Base-by-base conservation (phyloP, 805 yeast species). In the Yarrowia yakushimensis region DNA sequence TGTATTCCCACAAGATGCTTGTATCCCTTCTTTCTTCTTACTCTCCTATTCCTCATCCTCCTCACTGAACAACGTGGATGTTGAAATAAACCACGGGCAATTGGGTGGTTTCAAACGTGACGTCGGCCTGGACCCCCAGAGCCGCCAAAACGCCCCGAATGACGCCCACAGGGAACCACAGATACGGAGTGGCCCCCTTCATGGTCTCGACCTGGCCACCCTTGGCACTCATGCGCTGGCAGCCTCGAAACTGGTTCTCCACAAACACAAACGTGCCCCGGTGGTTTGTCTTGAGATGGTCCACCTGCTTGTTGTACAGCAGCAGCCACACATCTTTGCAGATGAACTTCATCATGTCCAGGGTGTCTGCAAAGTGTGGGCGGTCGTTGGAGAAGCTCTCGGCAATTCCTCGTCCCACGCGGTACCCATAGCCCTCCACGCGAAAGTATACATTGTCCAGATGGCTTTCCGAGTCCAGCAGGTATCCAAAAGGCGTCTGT, bases 281-380 rank as follows among this genome's bases (percentile, higher is more conserved):
- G 72, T 94, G 97, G 71, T 94, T 94, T 1, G 99, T 94, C 65
- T 96, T 82, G 64, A 94, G 78, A 67, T 90, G 91, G 72, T 92
- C 97, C 78, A 94, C 89, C 72, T 88, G 97, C 73, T 91, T 93
- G 37, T 85, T 83, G 74, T 84, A 90, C 28, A 93, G 71, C 60
- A 81, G 75, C 68, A 82, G 85, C 98, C 98, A 94, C 28, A 92
- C 87, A 67, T 92, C 97, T 48, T 96, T 81, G 72, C 98, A 92
- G 5, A 94, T 82, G 72, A 90, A 91, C 74, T 93, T 93, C 90
- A 94, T 89, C 39, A 93, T 81, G 66, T 89, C 92, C 37, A 93
- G 74, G 9, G 48, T 36, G 65, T 88, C 92, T 20, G 77, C 78
- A 70, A 85, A 73, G 72, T 82, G 70, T 27, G 61, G 61, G 2